Conservation (phyloP, 2,329 filamentous ascomycete genomes). For the Stagonosporopsis vannaccii region DNA sequence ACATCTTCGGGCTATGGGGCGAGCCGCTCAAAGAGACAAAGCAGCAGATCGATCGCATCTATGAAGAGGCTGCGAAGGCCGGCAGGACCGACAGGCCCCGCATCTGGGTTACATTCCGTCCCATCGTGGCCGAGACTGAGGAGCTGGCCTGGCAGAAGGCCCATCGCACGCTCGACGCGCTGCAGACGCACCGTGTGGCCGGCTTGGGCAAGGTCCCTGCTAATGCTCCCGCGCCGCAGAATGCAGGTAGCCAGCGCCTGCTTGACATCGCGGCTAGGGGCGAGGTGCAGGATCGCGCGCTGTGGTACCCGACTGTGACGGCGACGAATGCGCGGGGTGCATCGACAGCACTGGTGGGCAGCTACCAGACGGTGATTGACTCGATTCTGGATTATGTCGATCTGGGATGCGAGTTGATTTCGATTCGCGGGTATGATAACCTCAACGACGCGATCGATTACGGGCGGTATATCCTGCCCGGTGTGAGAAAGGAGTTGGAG, state of each 20-base stretch:
- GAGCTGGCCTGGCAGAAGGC: slow-evolving; percentile 69
- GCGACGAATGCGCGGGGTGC: slow-evolving; percentile 22
- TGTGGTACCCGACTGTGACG: slow-evolving; percentile 26
- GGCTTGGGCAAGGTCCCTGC: slow-evolving; percentile 12
- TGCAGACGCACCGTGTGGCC: slow-evolving; percentile 53
- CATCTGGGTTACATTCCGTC: slow-evolving; percentile 71
- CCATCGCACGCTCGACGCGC: slow-evolving; percentile 61
- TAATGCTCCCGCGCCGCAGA: slow-evolving; percentile 16
- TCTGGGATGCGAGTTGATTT: slow-evolving; percentile 23
- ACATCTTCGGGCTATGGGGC: slow-evolving; percentile 71
- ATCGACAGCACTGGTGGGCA: slow-evolving; percentile 21
- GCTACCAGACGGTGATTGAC: slow-evolving; percentile 24
- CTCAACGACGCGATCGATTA: slow-evolving; percentile 25
- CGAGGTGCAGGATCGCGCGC: slow-evolving; percentile 22
- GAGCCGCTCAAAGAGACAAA: slow-evolving; percentile 70
- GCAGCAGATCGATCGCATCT: slow-evolving; percentile 68
- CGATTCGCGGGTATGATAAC: slow-evolving; percentile 26
- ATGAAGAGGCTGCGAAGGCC: slow-evolving; percentile 65
- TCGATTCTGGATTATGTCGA: slow-evolving; percentile 26
- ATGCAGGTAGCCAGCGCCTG: slow-evolving; percentile 20
- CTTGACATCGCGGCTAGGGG: slow-evolving; percentile 23
- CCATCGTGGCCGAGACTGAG: slow-evolving; percentile 67
- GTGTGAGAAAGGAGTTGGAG: slow-evolving; percentile 18
- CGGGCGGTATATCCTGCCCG: slow-evolving; percentile 22
- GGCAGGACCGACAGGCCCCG: slow-evolving; percentile 63